Percentiles rank a stretch among this genome's conserved stretches.
These are phyloP conservation scores for Phaeosphaeria sp. DNA, from an alignment of 2,329 filamentous ascomycete species.

Conservation along the genomic window DNA sequence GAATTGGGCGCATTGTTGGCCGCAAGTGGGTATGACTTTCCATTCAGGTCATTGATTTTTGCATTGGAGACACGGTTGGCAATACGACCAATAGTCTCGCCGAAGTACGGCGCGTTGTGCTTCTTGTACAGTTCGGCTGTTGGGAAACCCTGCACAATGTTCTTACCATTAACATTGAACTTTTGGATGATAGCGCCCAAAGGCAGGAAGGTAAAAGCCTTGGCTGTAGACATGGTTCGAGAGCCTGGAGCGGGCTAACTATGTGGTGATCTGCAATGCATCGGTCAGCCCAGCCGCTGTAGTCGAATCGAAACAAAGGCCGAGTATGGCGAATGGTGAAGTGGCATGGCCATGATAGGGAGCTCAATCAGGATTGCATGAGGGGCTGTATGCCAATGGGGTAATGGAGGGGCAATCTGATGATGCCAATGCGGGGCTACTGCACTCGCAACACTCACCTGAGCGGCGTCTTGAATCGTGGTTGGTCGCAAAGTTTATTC, in stretches of 20 bases:
- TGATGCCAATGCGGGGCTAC: slow-evolving; percentile 19
- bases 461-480: slow-evolving; percentile 5
- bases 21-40: slow-evolving; percentile 70
- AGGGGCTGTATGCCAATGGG: slow-evolving; percentile 12
- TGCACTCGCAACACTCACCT: slow-evolving; percentile 23
- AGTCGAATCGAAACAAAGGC: background rate
- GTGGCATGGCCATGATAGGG: background rate
- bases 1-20: slow-evolving; percentile 81
- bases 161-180: slow-evolving; percentile 76
- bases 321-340: slow-evolving; percentile 1
- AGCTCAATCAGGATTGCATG: slow-evolving; percentile 8
- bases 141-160: slow-evolving; percentile 90
- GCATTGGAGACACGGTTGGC: slow-evolving; percentile 82
- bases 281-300: slow-evolving; percentile 7
- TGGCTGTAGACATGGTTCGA: slow-evolving; percentile 37
- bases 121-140: slow-evolving; percentile 75
- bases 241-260: slow-evolving; percentile 4
- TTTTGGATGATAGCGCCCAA: slow-evolving; percentile 82
- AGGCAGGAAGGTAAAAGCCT: slow-evolving; percentile 68
- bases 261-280: slow-evolving; percentile 8
- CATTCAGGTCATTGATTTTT: slow-evolving; percentile 75
- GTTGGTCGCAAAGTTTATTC: slow-evolving; percentile 1
- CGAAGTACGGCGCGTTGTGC: slow-evolving; percentile 82
- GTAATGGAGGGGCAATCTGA: slow-evolving; percentile 16
- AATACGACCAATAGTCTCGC: slow-evolving; percentile 86